A percentile compares a stretch with the other conserved stretches of the same genome.
phyloP scores from a whole-genome alignment of 352 stramenopile genomes.

The Plasmopara muralis region DNA sequence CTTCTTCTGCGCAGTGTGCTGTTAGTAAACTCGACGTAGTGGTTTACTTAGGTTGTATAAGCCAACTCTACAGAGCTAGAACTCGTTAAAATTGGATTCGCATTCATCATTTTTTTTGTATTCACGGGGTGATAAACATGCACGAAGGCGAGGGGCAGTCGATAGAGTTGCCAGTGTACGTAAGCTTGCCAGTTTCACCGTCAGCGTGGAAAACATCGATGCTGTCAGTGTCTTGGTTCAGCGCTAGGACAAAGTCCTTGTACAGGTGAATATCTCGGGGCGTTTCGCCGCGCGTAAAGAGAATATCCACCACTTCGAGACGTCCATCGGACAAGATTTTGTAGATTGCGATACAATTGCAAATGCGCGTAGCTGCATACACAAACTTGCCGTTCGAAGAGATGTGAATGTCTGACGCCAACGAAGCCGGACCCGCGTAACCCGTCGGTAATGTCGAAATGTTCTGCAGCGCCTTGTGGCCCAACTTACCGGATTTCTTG shows the following conservation, averaged over 20 bases:
- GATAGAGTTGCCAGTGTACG: conserved; percentile 38
- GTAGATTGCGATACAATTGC: conserved; percentile 62
- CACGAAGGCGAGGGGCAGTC: conserved; percentile 44
- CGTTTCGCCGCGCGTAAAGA: conserved; percentile 40
- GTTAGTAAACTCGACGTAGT: too few relatives aligned
- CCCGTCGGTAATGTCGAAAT: conserved; percentile 55
- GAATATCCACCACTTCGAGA: conserved; percentile 41
- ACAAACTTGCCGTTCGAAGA: conserved; percentile 47
- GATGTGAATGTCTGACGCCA: conserved; percentile 52
- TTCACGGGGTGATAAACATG: conserved; percentile 32
- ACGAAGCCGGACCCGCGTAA: conserved; percentile 23
- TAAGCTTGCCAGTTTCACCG: conserved; percentile 33
- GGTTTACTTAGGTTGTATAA: too few relatives aligned
- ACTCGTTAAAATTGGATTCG: background rate
- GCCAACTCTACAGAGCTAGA: too few relatives aligned
- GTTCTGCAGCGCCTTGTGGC: conserved; percentile 39
- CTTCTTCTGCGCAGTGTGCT: too few relatives aligned
- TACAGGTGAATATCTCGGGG: conserved; percentile 51
- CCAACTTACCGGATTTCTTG: conserved; percentile 33
- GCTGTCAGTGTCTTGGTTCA: conserved; percentile 57
- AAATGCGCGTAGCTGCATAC: conserved; percentile 58
- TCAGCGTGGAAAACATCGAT: conserved; percentile 56
- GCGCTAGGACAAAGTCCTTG: conserved; percentile 48
- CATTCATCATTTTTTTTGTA: conserved; percentile 3
- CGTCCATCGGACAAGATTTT: conserved; percentile 32